Percentiles rank a stretch among this genome's conserved stretches.
Evolutionary conservation across 257 asterid genomes (phyloP).

Genomic region (Anisodus tanguticus): DNA sequence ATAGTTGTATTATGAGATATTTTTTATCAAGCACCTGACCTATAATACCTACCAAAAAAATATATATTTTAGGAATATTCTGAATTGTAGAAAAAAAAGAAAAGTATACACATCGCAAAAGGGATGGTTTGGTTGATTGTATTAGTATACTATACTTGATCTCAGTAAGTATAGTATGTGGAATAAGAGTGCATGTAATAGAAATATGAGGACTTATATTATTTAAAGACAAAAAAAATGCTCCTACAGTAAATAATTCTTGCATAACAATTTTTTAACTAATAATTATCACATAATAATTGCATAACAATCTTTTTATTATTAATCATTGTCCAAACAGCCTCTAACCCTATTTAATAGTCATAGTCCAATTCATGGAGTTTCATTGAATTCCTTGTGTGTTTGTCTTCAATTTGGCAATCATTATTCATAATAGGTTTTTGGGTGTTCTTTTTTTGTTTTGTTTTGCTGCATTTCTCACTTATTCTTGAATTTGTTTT

Average conservation of each 20-base stretch:
- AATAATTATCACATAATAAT: too few species aligned
- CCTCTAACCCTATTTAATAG: not conserved
- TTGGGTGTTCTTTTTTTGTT: not conserved
- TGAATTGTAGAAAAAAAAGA: not conserved
- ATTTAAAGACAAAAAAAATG: too few species aligned
- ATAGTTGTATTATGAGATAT: not conserved
- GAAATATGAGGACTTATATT: too few species aligned
- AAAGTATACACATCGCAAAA: not conserved
- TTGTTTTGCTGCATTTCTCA: not conserved
- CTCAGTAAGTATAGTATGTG: too few species aligned
- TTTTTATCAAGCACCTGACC: not conserved
- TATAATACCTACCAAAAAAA: not conserved
- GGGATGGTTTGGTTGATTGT: not conserved
- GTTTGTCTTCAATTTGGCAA: constrained; percentile 4
- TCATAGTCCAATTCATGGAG: not conserved
- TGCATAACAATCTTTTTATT: too few species aligned
- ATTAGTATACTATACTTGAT: not conserved
- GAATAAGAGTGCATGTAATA: too few species aligned
- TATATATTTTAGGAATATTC: not conserved
- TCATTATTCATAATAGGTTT: not conserved
- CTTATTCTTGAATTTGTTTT: not conserved
- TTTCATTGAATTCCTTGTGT: not conserved
- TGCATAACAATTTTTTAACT: too few species aligned
- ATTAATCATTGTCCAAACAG: too few species aligned
- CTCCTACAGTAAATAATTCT: too few species aligned